phyloP scores from a whole-genome alignment of 768 basidiomycete genomes.

The Pleurotus giganteus region DNA sequence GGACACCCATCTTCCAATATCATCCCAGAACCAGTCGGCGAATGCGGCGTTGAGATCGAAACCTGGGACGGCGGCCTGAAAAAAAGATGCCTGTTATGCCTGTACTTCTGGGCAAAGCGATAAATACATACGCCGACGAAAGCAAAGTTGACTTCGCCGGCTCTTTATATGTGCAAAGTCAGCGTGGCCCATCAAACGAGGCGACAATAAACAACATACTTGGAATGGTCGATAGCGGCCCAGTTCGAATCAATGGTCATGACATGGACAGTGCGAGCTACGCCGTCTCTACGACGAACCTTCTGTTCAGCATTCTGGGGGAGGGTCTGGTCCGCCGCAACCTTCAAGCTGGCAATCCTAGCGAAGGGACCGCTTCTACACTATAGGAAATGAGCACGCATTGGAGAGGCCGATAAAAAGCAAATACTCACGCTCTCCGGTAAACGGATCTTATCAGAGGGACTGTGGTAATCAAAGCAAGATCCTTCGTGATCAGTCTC shows the following conservation, averaged over 20 bases:
- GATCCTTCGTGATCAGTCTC: constrained; percentile 12
- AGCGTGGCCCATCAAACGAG: background rate
- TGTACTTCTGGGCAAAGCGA: background rate
- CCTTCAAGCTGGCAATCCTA: constrained; percentile 31
- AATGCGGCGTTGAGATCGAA: constrained; percentile 4
- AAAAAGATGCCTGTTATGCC: background rate
- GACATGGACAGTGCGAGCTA: constrained; percentile 26
- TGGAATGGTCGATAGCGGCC: constrained; percentile 20
- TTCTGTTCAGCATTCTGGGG: constrained; percentile 20
- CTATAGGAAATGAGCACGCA: constrained; percentile 19
- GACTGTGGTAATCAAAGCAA: constrained; percentile 29
- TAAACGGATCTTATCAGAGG: constrained; percentile 50
- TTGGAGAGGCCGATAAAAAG: background rate
- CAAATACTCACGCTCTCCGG: constrained; percentile 43
- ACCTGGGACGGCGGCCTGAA: background rate
- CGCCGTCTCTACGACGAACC: constrained; percentile 23
- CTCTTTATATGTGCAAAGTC: background rate
- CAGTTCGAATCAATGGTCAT: constrained; percentile 33
- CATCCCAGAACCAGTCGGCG: constrained; percentile 1
- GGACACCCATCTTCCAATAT: constrained; percentile 1
- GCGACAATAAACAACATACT: constrained; percentile 8
- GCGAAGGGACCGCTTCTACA: constrained; percentile 19
- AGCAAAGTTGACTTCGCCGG: constrained; percentile 1
- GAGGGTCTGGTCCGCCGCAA: constrained; percentile 34
- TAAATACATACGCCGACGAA: background rate